These are phyloP conservation scores for Boletus eberwhitei DNA, from an alignment of 768 basidiomycete species.

Conservation along the genomic window DNA sequence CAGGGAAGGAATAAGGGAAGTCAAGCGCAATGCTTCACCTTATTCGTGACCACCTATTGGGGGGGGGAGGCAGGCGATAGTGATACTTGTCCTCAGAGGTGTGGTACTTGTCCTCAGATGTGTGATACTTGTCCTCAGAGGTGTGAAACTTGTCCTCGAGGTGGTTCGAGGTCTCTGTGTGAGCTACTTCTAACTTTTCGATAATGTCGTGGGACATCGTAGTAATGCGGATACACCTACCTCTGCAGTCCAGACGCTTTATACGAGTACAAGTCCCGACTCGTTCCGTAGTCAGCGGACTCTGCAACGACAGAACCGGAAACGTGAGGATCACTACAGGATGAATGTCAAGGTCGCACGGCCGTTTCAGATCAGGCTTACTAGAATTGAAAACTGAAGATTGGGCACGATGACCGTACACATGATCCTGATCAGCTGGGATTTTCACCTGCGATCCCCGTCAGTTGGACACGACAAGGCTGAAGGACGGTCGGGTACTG, in stretches of 20 bases:
- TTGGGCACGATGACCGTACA: too few species aligned
- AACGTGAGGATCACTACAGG: background rate
- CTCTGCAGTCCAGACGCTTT: background rate
- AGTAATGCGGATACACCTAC: background rate
- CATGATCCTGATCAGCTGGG: background rate
- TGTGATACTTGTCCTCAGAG: background rate
- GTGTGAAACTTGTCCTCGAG: background rate
- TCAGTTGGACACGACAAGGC: background rate
- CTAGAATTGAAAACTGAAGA: background rate
- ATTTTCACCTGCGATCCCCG: background rate
- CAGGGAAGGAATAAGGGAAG: background rate
- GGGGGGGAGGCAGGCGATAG: slow-evolving; percentile 31
- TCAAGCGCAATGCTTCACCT: slow-evolving; percentile 35
- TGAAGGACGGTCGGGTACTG: background rate
- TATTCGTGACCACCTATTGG: slow-evolving; percentile 49
- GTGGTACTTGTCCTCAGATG: too few species aligned
- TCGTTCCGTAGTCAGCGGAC: background rate
- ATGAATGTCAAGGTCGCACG: background rate
- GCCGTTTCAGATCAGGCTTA: background rate
- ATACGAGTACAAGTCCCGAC: background rate
- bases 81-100: background rate
- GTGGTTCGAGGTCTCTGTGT: background rate
- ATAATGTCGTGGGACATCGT: background rate
- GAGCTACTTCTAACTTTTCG: background rate
- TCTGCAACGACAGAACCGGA: background rate